A percentile compares a stretch with the other conserved stretches of the same genome.
Evolutionary conservation across 768 basidiomycete genomes (phyloP).

Genomic region (Hypholoma sublateritium): DNA sequence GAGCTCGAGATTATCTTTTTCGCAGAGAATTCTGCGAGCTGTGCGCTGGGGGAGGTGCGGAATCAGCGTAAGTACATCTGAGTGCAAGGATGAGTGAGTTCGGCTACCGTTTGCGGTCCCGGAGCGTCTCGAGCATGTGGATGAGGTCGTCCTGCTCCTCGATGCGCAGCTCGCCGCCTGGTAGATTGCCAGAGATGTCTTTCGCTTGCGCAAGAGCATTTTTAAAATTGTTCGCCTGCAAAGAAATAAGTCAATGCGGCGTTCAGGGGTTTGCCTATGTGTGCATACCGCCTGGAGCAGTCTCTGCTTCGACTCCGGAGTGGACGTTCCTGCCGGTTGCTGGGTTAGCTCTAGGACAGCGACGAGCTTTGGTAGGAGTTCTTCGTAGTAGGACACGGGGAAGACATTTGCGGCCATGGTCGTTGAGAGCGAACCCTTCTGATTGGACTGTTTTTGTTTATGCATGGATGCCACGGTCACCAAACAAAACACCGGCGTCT

Average conservation of each 20-base stretch:
- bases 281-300: constrained; percentile 60
- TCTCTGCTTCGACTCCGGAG: constrained; percentile 62
- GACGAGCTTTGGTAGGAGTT: constrained; percentile 59
- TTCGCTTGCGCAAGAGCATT: constrained; percentile 57
- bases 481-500: constrained; percentile 15
- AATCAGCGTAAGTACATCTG: too few relatives aligned
- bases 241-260: not conserved
- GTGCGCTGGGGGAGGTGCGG: constrained; percentile 46
- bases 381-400: constrained; percentile 52
- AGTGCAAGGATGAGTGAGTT: not conserved
- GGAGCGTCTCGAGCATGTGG: constrained; percentile 60
- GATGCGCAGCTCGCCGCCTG: constrained; percentile 71
- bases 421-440: not conserved
- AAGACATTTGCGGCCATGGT: constrained; percentile 22
- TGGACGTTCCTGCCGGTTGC: constrained; percentile 50
- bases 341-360: constrained; percentile 61
- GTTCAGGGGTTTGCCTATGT: not conserved
- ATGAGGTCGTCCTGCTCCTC: constrained; percentile 75
- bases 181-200: constrained; percentile 54
- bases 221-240: constrained; percentile 73
- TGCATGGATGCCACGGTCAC: constrained; percentile 8
- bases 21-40: constrained; percentile 52
- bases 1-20: constrained; percentile 32
- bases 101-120: constrained; percentile 60
- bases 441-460: not conserved